Base-by-base conservation (phyloP, 768 basidiomycete species). In the Lentinula detonsa region DNA sequence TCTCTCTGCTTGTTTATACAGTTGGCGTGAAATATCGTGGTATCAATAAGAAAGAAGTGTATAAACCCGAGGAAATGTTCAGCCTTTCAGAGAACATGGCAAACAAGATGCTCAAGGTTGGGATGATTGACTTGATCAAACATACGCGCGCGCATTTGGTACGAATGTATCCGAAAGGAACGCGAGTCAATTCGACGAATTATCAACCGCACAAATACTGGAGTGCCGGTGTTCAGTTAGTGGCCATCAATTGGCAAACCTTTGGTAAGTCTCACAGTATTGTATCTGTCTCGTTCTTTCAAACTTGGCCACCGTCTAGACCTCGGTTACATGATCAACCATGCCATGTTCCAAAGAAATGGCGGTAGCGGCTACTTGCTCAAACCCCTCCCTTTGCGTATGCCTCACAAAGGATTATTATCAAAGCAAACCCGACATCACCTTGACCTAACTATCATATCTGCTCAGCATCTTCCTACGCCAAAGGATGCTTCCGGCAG, bases 181-280 rank as follows among this genome's bases (percentile, higher is more conserved):
- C 79, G 33, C 75, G 95, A 42, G 78, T 98, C 37, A 87, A 78
- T 61, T 94, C 91, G 64, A 86, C 86, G 23, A 98, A 98, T 68
- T 98, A 88, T 66, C 82, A 90, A 63, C 95, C 95, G 6, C 87
- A 94, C 72, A 81, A 86, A 16, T 95, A 86, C 70, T 99, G 96
- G 96, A 85, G 86, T 0, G 86, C 86, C 2, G 96, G 96, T 0
- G 83, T 86, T 11, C 95, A 98, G 71, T 73, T 98, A 5, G 94
- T 95, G 0, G 94, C 96, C 7, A 81, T 99, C 59, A 99, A 99
- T 72, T 98, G 95, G 94, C 96, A 99, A 73, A 98, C 95, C 0
- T 87, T 87, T 65, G 95, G 94, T 95, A 68, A 60, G 86, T 77
- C 16, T 15, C 23, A 9, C 13, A 1, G 34, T 28, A 33, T 45